Evolutionary conservation across 495 filamentous ascomycete genomes (phyloP).

Genomic region (Penicillium samsonianum): DNA sequence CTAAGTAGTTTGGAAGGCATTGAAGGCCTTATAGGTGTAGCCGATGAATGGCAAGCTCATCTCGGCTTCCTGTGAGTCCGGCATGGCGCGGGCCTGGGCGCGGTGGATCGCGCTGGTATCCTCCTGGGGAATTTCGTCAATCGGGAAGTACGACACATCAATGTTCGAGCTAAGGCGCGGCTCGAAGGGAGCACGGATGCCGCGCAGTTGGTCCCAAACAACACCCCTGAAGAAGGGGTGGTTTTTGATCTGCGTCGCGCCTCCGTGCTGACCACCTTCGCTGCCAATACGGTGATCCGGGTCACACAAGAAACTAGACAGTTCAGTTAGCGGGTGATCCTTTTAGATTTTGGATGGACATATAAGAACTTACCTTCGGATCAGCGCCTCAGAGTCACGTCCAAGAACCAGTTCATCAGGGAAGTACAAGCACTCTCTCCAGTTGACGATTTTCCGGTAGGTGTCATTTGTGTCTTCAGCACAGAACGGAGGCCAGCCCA

Average conservation of each 20-base stretch:
- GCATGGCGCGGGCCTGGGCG: slow-evolving; percentile 63
- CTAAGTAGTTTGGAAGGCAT: slow-evolving; percentile 62
- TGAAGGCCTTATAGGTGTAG: slow-evolving; percentile 98
- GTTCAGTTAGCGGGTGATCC: slow-evolving; percentile 19
- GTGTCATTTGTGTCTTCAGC: slow-evolving; percentile 96
- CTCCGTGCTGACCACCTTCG: slow-evolving; percentile 68
- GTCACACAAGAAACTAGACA: slow-evolving; percentile 84
- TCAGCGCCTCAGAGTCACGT: slow-evolving; percentile 82
- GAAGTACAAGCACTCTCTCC: slow-evolving; percentile 93
- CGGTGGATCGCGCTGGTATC: slow-evolving; percentile 73
- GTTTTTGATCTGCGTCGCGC: slow-evolving; percentile 83
- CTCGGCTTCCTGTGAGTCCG: slow-evolving; percentile 69
- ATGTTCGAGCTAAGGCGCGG: slow-evolving; percentile 87
- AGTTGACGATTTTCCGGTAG: slow-evolving; percentile 99
- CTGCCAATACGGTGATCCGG: slow-evolving; percentile 77
- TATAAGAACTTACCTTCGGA: slow-evolving; percentile 64
- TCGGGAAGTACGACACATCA: slow-evolving; percentile 98
- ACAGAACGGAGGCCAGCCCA: slow-evolving; percentile 99
- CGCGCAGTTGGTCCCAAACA: slow-evolving; percentile 85
- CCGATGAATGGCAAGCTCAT: slow-evolving; percentile 96
- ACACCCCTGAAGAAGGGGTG: slow-evolving; percentile 97
- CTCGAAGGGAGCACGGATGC: slow-evolving; percentile 93
- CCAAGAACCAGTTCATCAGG: slow-evolving; percentile 89
- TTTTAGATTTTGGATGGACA: neutral
- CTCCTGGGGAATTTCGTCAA: slow-evolving; percentile 93